Evolutionary conservation across 2,329 filamentous ascomycete genomes (phyloP).

Genomic region (Sarocladium strictum): DNA sequence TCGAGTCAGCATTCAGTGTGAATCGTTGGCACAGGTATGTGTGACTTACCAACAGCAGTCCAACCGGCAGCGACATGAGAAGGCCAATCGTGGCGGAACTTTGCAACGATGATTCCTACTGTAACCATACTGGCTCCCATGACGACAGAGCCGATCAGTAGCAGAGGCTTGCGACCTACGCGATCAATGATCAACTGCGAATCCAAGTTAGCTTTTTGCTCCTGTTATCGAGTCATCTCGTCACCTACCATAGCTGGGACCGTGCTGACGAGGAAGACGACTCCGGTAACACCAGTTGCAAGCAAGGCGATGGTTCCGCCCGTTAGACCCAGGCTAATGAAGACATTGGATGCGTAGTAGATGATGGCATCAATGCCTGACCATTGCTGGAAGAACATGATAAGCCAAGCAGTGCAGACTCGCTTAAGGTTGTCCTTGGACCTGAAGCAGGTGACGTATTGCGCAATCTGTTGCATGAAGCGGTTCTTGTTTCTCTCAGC

Average conservation of each 20-base stretch:
- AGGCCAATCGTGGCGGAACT: slow-evolving; percentile 30
- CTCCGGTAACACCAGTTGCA: slow-evolving; percentile 65
- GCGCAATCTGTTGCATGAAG: slow-evolving; percentile 32
- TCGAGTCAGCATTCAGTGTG: slow-evolving; percentile 1
- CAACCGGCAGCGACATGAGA: slow-evolving; percentile 30
- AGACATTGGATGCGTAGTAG: slow-evolving; percentile 49
- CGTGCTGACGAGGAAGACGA: slow-evolving; percentile 52
- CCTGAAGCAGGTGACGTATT: slow-evolving; percentile 41
- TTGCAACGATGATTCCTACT: slow-evolving; percentile 33
- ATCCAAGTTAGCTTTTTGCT: neutral
- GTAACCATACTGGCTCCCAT: slow-evolving; percentile 33
- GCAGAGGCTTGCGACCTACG: slow-evolving; percentile 33
- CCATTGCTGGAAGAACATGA: slow-evolving; percentile 54
- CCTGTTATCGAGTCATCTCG: neutral
- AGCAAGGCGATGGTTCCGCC: slow-evolving; percentile 55
- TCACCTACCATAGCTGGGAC: slow-evolving; percentile 23
- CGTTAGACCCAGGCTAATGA: slow-evolving; percentile 55
- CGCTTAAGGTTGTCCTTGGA: slow-evolving; percentile 52
- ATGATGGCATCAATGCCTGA: slow-evolving; percentile 34
- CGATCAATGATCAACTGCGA: slow-evolving; percentile 28
- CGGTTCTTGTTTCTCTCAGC: slow-evolving; percentile 29
- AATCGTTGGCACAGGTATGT: neutral
- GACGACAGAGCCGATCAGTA: slow-evolving; percentile 29
- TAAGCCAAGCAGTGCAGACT: slow-evolving; percentile 57
- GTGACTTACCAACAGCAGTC: slow-evolving; percentile 23